phyloP scores from a whole-genome alignment of 106 monocot genomes.

The Dendrobium catenatum region DNA sequence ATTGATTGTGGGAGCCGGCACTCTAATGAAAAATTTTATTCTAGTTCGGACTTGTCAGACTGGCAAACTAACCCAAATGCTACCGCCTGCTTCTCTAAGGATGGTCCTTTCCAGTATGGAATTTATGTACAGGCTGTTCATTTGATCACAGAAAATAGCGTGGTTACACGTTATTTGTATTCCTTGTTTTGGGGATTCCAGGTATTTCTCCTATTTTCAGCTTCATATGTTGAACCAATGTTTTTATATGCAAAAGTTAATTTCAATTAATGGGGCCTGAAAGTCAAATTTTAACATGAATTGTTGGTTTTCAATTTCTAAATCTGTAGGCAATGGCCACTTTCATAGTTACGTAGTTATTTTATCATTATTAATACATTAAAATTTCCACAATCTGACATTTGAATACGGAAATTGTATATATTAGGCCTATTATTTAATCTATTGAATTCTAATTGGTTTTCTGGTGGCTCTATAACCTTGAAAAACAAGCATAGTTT shows the following conservation, averaged over 20 bases:
- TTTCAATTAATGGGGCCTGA: not conserved
- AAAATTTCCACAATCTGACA: not conserved
- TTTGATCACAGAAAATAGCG: conserved; percentile 16
- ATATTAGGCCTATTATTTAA: too few relatives aligned
- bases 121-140: conserved; percentile 30
- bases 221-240: not conserved
- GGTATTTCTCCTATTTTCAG: conserved; percentile 21
- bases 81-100: conserved; percentile 9
- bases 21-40: not conserved
- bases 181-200: conserved; percentile 59
- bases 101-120: conserved; percentile 32
- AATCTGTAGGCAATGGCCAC: not conserved
- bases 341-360: not conserved
- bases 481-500: too few relatives aligned
- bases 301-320: not conserved
- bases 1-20: conserved; percentile 36
- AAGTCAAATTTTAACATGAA: not conserved
- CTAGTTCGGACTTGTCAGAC: not conserved
- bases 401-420: not conserved
- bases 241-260: not conserved
- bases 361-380: not conserved
- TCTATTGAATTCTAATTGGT: too few relatives aligned
- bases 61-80: conserved; percentile 8
- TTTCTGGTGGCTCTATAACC: too few relatives aligned
- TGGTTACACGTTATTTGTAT: conserved; percentile 38